Conservation (phyloP, 331 rosid species). For the Cydonia oblonga region DNA sequence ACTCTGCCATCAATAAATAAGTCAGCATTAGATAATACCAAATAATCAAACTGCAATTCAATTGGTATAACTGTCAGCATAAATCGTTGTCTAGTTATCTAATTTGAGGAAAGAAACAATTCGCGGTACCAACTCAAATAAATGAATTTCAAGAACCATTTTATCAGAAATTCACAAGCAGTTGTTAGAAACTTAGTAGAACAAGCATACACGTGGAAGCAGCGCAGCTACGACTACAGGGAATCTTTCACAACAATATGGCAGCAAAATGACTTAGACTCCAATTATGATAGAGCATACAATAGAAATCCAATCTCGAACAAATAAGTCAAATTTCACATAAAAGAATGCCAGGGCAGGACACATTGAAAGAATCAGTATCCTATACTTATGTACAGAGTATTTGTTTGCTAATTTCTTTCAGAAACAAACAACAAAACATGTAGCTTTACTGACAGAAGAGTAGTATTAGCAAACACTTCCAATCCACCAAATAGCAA, state of each 20-base stretch:
- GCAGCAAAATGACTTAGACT: neutral
- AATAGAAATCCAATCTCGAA: too few relatives aligned
- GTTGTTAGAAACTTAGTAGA: neutral
- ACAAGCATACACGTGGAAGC: neutral
- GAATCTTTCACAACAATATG: neutral
- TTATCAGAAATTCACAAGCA: neutral
- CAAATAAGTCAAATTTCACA: too few relatives aligned
- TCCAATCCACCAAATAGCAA: neutral
- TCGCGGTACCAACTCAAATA: neutral
- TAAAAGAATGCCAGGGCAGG: too few relatives aligned
- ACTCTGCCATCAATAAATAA: constrained; percentile 51
- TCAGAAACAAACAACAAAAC: neutral
- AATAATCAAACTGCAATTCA: neutral
- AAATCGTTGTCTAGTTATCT: neutral
- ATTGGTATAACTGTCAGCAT: neutral
- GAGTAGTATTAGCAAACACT: neutral
- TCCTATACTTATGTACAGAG: too few relatives aligned
- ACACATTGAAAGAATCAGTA: too few relatives aligned
- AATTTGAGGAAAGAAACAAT: neutral
- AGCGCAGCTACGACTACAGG: neutral
- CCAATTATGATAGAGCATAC: neutral
- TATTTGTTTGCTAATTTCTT: neutral
- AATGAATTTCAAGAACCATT: neutral
- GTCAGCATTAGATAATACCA: constrained; percentile 8
- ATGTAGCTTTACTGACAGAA: neutral